Evolutionary conservation across 2,329 filamentous ascomycete genomes (phyloP).

Genomic region (Aspergillus neotritici): DNA sequence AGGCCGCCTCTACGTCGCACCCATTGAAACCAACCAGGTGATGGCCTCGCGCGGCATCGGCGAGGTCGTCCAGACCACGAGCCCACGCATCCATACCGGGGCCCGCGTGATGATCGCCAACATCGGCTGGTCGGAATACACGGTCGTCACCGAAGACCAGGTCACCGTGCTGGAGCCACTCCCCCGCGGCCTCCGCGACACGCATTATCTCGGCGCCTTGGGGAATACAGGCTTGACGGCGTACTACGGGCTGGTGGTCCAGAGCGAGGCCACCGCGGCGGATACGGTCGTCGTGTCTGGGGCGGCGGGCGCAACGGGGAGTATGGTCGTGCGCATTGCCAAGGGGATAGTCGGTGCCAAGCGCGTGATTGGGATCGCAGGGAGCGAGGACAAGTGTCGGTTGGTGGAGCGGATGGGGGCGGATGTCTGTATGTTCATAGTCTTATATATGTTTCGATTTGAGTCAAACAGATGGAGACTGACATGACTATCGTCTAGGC

Average conservation of each 20-base stretch:
- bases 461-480: too few relatives aligned
- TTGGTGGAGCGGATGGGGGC: slow-evolving; percentile 51
- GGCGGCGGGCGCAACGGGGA: slow-evolving; percentile 46
- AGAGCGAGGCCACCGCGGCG: slow-evolving; percentile 33
- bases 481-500: too few relatives aligned
- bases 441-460: too few relatives aligned
- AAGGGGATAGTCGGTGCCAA: slow-evolving; percentile 33
- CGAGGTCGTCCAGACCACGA: slow-evolving; percentile 35
- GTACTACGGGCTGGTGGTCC: slow-evolving; percentile 42
- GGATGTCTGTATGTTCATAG: slow-evolving; percentile 50
- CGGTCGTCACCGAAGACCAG: slow-evolving; percentile 30
- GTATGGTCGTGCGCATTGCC: slow-evolving; percentile 50
- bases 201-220: slow-evolving; percentile 42
- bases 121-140: slow-evolving; percentile 41
- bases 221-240: slow-evolving; percentile 40
- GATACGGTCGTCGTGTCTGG: slow-evolving; percentile 45
- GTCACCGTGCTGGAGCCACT: slow-evolving; percentile 24
- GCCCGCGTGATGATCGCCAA: slow-evolving; percentile 33
- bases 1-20: slow-evolving; percentile 44
- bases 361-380: slow-evolving; percentile 45
- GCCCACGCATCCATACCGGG: slow-evolving; percentile 19
- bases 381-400: slow-evolving; percentile 48
- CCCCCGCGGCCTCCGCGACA: slow-evolving; percentile 32
- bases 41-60: slow-evolving; percentile 36
- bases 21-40: slow-evolving; percentile 37